Conservation (phyloP, 2,329 filamentous ascomycete species). For the Teratosphaeria epicoccoides region DNA sequence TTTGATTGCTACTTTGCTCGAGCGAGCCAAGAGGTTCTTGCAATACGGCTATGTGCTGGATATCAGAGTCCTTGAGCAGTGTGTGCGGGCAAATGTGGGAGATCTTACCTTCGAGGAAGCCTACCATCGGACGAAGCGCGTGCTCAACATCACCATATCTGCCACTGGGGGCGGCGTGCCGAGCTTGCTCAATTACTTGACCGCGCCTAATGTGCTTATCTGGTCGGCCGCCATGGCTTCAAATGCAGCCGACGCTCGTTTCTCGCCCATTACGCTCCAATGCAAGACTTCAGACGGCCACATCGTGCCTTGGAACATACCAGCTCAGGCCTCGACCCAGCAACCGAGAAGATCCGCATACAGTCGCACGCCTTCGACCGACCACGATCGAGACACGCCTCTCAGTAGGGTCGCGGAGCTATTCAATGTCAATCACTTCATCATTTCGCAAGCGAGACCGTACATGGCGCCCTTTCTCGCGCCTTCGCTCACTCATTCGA, state of each 20-base stretch:
- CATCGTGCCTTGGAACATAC: constrained; percentile 60
- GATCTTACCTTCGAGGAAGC: constrained; percentile 93
- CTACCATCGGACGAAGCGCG: constrained; percentile 84
- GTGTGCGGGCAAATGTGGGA: constrained; percentile 73
- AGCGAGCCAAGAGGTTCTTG: constrained; percentile 51
- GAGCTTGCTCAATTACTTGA: constrained; percentile 80
- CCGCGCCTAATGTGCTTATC: constrained; percentile 85
- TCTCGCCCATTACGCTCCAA: constrained; percentile 47
- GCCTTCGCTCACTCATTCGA: constrained; percentile 17
- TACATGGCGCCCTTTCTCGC: constrained; percentile 69
- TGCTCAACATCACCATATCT: constrained; percentile 90
- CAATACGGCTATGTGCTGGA: constrained; percentile 76
- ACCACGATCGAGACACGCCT: constrained; percentile 56
- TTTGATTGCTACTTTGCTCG: constrained; percentile 1
- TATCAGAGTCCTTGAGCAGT: constrained; percentile 68
- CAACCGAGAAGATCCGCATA: background rate
- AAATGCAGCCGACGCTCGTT: constrained; percentile 53
- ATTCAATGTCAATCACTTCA: constrained; percentile 92
- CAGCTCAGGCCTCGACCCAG: constrained; percentile 33
- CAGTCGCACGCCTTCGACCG: constrained; percentile 46
- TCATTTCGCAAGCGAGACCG: constrained; percentile 82
- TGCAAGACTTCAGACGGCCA: constrained; percentile 67
- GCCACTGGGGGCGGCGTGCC: constrained; percentile 81
- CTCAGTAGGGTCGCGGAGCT: constrained; percentile 66
- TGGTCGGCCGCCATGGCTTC: constrained; percentile 84